A percentile compares a stretch with the other conserved stretches of the same genome.
Evolutionary conservation across 257 asterid genomes (phyloP).

Genomic region (Mentha longifolia): DNA sequence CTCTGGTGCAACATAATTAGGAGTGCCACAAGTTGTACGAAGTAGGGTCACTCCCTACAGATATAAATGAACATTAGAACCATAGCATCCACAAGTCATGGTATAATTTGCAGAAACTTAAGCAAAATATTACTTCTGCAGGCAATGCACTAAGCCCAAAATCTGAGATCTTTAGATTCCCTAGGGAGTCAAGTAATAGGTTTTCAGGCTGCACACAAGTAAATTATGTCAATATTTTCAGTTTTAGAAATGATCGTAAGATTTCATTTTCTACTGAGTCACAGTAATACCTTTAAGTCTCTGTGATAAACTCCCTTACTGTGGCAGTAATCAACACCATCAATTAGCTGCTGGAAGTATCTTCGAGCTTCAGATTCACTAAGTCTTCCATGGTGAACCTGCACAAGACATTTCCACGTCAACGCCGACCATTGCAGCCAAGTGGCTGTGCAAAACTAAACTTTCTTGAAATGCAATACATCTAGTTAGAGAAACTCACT

Average conservation of each 20-base stretch:
- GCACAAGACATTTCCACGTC: slow-evolving; percentile 31
- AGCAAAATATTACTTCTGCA: slow-evolving; percentile 60
- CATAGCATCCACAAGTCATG: slow-evolving; percentile 29
- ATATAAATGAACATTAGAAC: slow-evolving; percentile 30
- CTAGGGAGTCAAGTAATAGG: slow-evolving; percentile 91
- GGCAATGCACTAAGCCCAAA: slow-evolving; percentile 98
- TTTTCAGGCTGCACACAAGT: slow-evolving; percentile 88
- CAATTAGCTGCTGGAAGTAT: slow-evolving; percentile 97
- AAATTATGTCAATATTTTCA: slow-evolving; percentile 32
- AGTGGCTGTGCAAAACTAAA: slow-evolving; percentile 24
- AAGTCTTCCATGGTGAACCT: slow-evolving; percentile 95
- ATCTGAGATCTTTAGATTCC: slow-evolving; percentile 92
- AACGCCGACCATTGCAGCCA: slow-evolving; percentile 1
- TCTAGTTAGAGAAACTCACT: slow-evolving; percentile 54
- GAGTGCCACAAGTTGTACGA: slow-evolving; percentile 98
- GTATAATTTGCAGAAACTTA: not conserved
- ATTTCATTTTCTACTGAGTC: not conserved
- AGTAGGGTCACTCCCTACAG: slow-evolving; percentile 84
- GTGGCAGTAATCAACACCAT: slow-evolving; percentile 98
- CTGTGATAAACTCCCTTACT: slow-evolving; percentile 93
- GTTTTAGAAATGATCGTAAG: slow-evolving; percentile 11
- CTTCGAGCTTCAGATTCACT: slow-evolving; percentile 94
- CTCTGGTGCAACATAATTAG: slow-evolving; percentile 99
- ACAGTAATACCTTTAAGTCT: slow-evolving; percentile 79
- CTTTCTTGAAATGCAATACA: slow-evolving; percentile 1